Evolutionary conservation across 768 basidiomycete species (phyloP).

Genomic region (Boletus reticuloceps): DNA sequence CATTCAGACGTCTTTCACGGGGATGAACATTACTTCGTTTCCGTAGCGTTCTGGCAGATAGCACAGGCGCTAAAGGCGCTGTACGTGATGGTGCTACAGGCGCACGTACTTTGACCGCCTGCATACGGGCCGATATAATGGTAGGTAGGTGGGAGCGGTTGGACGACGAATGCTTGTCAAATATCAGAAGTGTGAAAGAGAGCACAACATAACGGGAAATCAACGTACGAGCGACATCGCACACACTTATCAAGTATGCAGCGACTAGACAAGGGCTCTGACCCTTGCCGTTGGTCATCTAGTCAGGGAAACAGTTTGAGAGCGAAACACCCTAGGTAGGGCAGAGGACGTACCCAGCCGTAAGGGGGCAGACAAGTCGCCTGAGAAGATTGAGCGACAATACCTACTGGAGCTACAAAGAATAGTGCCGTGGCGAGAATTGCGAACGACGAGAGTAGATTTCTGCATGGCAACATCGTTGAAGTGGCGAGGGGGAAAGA

Average conservation of each 20-base stretch:
- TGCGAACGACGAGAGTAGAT: no score
- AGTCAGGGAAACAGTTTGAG: not conserved
- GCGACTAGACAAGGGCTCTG: constrained; percentile 49
- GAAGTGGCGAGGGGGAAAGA: no score
- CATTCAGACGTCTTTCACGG: not conserved
- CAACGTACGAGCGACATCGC: constrained; percentile 40
- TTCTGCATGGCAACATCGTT: no score
- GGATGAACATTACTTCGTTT: constrained; percentile 29
- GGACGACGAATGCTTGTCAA: no score
- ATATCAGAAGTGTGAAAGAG: not conserved
- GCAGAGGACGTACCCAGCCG: not conserved
- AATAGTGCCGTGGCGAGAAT: no score
- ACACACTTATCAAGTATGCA: constrained; percentile 42
- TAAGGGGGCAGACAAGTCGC: not conserved
- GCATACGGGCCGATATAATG: constrained; percentile 2
- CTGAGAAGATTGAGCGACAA: not conserved
- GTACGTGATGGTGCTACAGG: constrained; percentile 56
- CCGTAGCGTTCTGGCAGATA: constrained; percentile 48
- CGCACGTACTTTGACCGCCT: constrained; percentile 37
- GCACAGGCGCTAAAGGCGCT: constrained; percentile 56
- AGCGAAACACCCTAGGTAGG: not conserved
- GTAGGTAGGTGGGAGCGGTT: no score
- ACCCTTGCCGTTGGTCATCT: constrained; percentile 42
- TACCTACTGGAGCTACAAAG: no score
- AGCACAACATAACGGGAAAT: not conserved